Conservation (phyloP, 75 land plant genomes). For the Selaginella moellendorffii region DNA sequence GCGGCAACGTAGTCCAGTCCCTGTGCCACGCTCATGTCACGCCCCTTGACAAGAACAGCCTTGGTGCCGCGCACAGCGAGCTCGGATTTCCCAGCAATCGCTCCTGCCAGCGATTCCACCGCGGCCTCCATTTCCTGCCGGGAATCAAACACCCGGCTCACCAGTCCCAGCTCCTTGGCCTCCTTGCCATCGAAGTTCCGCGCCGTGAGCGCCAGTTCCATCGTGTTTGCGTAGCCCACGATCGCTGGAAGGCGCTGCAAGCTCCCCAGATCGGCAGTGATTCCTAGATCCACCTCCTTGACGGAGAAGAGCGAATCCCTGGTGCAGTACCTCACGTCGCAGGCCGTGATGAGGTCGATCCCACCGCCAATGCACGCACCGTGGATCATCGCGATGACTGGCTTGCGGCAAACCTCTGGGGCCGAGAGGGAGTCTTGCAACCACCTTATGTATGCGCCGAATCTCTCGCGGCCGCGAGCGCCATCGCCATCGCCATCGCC, state of each 20-base stretch:
- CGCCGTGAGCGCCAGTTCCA: conserved; percentile 75
- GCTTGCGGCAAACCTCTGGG: conserved; percentile 73
- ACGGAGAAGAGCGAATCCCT: conserved; percentile 56
- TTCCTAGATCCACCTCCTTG: conserved; percentile 85
- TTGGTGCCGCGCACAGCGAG: conserved; percentile 85
- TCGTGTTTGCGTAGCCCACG: conserved; percentile 54
- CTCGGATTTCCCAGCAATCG: conserved; percentile 62
- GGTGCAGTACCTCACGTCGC: conserved; percentile 47
- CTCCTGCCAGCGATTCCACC: conserved; percentile 39
- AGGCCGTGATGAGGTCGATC: conserved; percentile 66
- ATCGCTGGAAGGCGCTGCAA: conserved; percentile 79
- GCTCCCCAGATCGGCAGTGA: conserved; percentile 76
- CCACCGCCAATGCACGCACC: conserved; percentile 91
- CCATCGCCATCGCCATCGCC: conserved; percentile 4
- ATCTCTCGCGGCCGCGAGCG: conserved; percentile 21
- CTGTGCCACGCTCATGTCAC: conserved; percentile 51
- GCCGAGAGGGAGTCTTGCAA: conserved; percentile 65
- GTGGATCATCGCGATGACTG: conserved; percentile 69
- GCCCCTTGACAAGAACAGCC: conserved; percentile 44
- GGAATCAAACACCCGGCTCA: conserved; percentile 37
- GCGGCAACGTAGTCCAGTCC: conserved; percentile 82
- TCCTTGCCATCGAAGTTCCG: conserved; percentile 42
- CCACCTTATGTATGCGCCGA: conserved; percentile 35
- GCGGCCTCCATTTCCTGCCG: conserved; percentile 29
- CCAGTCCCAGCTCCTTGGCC: conserved; percentile 73